Base-by-base conservation (phyloP, 73 alveolate species). In the Paramecium octaurelia region DNA sequence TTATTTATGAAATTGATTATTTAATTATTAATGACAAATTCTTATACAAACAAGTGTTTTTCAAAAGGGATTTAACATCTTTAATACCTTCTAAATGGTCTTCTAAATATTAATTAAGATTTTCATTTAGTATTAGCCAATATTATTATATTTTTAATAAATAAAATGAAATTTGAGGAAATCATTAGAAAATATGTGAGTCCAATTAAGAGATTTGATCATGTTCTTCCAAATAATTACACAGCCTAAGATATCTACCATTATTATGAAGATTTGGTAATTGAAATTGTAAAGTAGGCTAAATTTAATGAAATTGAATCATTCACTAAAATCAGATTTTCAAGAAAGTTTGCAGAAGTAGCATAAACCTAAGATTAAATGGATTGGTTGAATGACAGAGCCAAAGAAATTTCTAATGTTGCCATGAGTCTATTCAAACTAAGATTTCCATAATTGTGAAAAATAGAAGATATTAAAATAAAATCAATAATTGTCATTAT, bases 301-400 rank as follows among this genome's bases (percentile, higher is more conserved):
- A 48, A 80, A 80, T 80, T 80, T 46, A 80, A 80, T 80, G 91
- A 80, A 80, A 44, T 80, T 12, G 91, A 80, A 80, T 42, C 91
- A n/a, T 80, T 80, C 73, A 80, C 75, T 10, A 44, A 43, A 80
- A 80, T 80, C 57, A 80, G 91, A 80, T 80, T 80, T 80, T 59
- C 91, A 23, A 80, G 75, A 48, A 80, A 80, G 57, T 80, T 80
- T 48, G 75, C 70, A 23, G 91, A 80, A 43, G 57, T 80, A 40
- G 70, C 70, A 9, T 24, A 80, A 43, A 80, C 91, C 0, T 48
- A 80, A 80, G 91, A 80, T 80, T 46, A 80, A 48, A 48, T 48
- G 70, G 91, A 80, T 27, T 44, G 91, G 75, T 80, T 80, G 75
- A 80, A 80, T 48, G 70, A 80, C 34, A 42, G 70, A 24, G 75